Percentiles rank a stretch among this genome's conserved stretches.
Evolutionary conservation across 2,329 filamentous ascomycete genomes (phyloP).

Genomic region (Colletotrichum agaves): DNA sequence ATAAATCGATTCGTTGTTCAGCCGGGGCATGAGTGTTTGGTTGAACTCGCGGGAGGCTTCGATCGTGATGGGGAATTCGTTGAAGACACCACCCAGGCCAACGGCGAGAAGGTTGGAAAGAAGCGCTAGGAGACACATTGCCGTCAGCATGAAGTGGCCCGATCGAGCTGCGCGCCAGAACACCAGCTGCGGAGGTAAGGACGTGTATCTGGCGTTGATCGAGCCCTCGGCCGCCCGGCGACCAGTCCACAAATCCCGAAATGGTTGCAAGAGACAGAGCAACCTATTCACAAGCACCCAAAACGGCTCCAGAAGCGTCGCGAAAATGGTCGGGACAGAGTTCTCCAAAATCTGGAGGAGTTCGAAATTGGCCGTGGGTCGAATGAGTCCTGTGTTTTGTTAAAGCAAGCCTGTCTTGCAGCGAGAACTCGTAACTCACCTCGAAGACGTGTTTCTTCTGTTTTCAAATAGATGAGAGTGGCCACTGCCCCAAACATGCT

Average conservation of each 20-base stretch:
- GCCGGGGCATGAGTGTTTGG: slow-evolving; percentile 35
- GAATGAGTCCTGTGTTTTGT: slow-evolving; percentile 44
- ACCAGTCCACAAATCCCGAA: slow-evolving; percentile 58
- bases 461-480: slow-evolving; percentile 36
- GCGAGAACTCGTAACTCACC: too few species aligned
- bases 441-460: slow-evolving; percentile 14
- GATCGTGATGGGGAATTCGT: slow-evolving; percentile 44
- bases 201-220: slow-evolving; percentile 59
- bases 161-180: slow-evolving; percentile 57
- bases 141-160: slow-evolving; percentile 56
- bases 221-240: slow-evolving; percentile 47
- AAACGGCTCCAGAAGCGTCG: slow-evolving; percentile 66
- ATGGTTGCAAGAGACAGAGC: slow-evolving; percentile 64
- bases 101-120: slow-evolving; percentile 65
- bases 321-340: slow-evolving; percentile 65
- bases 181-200: slow-evolving; percentile 64
- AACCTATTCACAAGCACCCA: slow-evolving; percentile 66
- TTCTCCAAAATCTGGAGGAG: slow-evolving; percentile 53
- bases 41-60: slow-evolving; percentile 30
- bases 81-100: slow-evolving; percentile 61
- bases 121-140: slow-evolving; percentile 59
- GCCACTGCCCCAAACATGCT: slow-evolving; percentile 19
- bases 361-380: slow-evolving; percentile 47
- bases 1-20: background rate
- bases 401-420: too few species aligned